Evolutionary conservation across 1,284 basidiomycete species (phyloP).

Genomic region (Rhodotorula sp.): DNA sequence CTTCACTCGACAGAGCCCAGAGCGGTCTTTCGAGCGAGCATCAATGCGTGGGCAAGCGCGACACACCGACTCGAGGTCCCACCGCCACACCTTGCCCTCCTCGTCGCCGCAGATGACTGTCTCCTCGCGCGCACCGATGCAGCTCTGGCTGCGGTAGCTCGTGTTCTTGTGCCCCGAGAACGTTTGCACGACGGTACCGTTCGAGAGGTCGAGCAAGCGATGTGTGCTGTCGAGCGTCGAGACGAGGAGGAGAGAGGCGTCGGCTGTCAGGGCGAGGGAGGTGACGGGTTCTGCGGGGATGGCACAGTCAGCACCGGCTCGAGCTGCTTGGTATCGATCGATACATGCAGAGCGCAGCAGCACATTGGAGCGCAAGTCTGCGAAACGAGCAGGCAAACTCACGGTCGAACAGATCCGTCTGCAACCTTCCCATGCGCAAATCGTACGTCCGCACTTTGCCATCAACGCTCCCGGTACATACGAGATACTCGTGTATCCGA

Average conservation of each 20-base stretch:
- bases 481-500: slow-evolving; percentile 61
- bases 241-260: slow-evolving; percentile 75
- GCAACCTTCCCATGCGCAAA: slow-evolving; percentile 83
- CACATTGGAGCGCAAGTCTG: too few species aligned
- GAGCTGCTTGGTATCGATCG: too few species aligned
- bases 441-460: slow-evolving; percentile 91
- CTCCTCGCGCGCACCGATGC: slow-evolving; percentile 77
- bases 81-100: slow-evolving; percentile 80
- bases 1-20: too few species aligned
- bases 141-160: slow-evolving; percentile 76
- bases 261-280: slow-evolving; percentile 70
- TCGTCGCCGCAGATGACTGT: slow-evolving; percentile 86
- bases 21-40: too few species aligned
- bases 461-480: slow-evolving; percentile 84
- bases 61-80: slow-evolving; percentile 82
- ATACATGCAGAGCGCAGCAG: neutral
- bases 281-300: slow-evolving; percentile 71
- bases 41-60: too few species aligned
- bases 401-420: slow-evolving; percentile 87
- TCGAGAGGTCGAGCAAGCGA: slow-evolving; percentile 78
- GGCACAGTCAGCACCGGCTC: neutral
- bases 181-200: slow-evolving; percentile 81
- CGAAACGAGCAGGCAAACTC: slow-evolving; percentile 49
- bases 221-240: slow-evolving; percentile 80
- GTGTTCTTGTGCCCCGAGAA: slow-evolving; percentile 75